These are phyloP conservation scores for Cafeteria roenbergensis DNA, from an alignment of 108 stramenopile genomes.

Conservation along the genomic window DNA sequence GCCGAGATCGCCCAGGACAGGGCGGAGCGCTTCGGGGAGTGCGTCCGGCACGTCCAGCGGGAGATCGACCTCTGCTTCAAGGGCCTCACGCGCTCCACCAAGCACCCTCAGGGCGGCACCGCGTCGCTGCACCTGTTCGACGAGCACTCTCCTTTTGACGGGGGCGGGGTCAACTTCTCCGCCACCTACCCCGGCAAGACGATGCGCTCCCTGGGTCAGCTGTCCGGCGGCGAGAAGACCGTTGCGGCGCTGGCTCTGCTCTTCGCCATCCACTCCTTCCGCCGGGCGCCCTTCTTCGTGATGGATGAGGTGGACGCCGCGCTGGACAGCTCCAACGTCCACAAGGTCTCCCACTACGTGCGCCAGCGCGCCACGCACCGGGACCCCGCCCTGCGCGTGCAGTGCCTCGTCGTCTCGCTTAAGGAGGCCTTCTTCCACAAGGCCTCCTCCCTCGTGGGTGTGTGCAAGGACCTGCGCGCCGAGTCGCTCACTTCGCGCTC, in stretches of 20 bases:
- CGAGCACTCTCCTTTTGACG: slow-evolving; percentile 49
- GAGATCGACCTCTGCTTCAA: slow-evolving; percentile 79
- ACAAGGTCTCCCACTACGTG: slow-evolving; percentile 95
- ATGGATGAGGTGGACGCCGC: slow-evolving; percentile 73
- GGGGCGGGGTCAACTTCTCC: slow-evolving; percentile 88
- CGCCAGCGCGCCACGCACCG: slow-evolving; percentile 44
- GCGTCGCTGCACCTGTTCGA: slow-evolving; percentile 75
- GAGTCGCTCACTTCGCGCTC: too few relatives aligned
- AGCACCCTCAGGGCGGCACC: slow-evolving; percentile 80
- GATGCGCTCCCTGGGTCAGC: slow-evolving; percentile 95
- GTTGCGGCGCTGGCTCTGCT: slow-evolving; percentile 90
- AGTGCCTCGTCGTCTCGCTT: slow-evolving; percentile 95
- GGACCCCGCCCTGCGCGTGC: slow-evolving; percentile 57
- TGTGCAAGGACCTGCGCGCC: slow-evolving; percentile 66
- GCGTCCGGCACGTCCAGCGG: slow-evolving; percentile 68
- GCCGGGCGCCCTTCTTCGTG: slow-evolving; percentile 55
- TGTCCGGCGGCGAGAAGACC: slow-evolving; percentile 99
- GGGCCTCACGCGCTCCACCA: slow-evolving; percentile 74
- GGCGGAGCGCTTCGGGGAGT: slow-evolving; percentile 61
- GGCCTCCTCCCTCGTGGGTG: slow-evolving; percentile 69
- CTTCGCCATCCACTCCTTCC: slow-evolving; percentile 91
- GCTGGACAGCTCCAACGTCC: slow-evolving; percentile 76
- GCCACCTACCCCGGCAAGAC: slow-evolving; percentile 98
- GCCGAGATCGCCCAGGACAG: slow-evolving; percentile 56
- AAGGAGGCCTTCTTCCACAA: slow-evolving; percentile 93